phyloP scores from a whole-genome alignment of 176 grass and related monocot genomes.

The Echinochloa phyllopogon region DNA sequence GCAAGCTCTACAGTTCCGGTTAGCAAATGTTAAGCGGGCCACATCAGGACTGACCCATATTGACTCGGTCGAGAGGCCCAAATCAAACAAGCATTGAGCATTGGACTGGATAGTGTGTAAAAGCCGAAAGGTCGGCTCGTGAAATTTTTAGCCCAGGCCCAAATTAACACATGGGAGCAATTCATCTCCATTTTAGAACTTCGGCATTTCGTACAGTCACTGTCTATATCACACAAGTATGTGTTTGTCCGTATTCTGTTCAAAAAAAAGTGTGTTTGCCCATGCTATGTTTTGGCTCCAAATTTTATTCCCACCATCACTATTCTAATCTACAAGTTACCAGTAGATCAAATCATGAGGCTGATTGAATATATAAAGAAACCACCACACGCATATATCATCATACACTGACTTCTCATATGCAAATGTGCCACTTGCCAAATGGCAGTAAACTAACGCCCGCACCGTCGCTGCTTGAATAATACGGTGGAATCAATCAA shows the following conservation, averaged over 20 bases:
- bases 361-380: background rate
- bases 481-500: background rate
- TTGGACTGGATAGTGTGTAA: background rate
- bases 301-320: background rate
- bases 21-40: too few species aligned
- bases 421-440: conserved; percentile 12
- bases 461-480: background rate
- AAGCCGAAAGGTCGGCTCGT: background rate
- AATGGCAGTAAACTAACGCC: conserved; percentile 6
- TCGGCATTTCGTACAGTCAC: background rate
- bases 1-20: too few species aligned
- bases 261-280: too few species aligned
- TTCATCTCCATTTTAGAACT: background rate
- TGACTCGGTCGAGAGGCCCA: background rate
- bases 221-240: background rate
- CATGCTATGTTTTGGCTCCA: background rate
- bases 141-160: background rate
- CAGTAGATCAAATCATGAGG: background rate
- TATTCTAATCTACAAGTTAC: background rate
- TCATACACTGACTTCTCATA: background rate
- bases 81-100: background rate
- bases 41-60: too few species aligned
- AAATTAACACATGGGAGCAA: background rate
- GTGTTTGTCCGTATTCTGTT: too few species aligned
- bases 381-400: background rate